Conservation (phyloP, 345 rosid genomes). For the Populus ilicifolia region DNA sequence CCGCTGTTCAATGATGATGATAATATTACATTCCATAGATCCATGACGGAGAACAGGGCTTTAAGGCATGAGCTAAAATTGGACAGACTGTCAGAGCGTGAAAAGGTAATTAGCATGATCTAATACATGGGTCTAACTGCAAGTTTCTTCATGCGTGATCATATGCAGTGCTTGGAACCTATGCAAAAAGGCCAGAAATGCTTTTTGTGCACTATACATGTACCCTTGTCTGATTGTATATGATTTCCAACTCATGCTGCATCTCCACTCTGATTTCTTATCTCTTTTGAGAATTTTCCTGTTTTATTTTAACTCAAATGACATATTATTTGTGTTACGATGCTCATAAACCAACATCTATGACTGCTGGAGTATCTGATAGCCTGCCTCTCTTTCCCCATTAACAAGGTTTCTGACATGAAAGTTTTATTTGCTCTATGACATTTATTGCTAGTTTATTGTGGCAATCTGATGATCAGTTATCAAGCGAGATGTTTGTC, state of each 20-base stretch:
- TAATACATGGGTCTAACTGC: constrained; percentile 8
- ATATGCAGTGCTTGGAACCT: background rate
- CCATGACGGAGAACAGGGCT: constrained; percentile 62
- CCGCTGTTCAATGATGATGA: constrained; percentile 42
- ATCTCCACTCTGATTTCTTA: background rate
- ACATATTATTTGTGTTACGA: background rate
- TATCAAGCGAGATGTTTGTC: background rate
- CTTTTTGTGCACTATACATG: background rate
- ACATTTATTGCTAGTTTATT: background rate
- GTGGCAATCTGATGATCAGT: constrained; percentile 9
- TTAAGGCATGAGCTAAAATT: constrained; percentile 52
- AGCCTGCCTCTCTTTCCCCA: background rate
- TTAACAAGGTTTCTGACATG: background rate
- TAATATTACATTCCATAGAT: constrained; percentile 45
- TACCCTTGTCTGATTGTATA: background rate
- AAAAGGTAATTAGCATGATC: constrained; percentile 55
- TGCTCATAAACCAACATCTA: background rate
- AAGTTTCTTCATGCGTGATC: background rate
- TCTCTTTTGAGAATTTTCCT: background rate
- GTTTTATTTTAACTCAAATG: background rate
- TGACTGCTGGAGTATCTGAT: background rate
- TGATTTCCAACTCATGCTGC: background rate
- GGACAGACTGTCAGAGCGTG: constrained; percentile 70
- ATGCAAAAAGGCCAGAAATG: background rate
- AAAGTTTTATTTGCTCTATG: background rate